A percentile compares a stretch with the other conserved stretches of the same genome.
These are phyloP conservation scores for Pseudogymnoascus verrucosus DNA, from an alignment of 2,329 filamentous ascomycete species.

Conservation along the genomic window DNA sequence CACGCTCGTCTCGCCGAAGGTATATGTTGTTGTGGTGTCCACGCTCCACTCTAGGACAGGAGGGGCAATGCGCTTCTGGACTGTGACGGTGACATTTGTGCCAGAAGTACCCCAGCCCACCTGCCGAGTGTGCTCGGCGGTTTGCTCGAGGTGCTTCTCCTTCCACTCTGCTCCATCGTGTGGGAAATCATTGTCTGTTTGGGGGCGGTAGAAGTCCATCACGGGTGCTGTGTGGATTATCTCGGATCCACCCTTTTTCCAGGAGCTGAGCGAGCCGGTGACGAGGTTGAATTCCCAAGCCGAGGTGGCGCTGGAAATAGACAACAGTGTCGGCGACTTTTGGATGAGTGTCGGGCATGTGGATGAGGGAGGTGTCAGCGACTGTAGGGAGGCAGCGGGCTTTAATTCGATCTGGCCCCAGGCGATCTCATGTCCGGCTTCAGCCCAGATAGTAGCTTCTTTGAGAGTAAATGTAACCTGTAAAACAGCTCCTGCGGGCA, in stretches of 20 bases:
- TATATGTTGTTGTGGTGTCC: conserved; percentile 45
- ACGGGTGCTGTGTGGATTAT: conserved; percentile 37
- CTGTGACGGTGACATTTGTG: conserved; percentile 32
- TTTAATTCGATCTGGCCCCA: conserved; percentile 38
- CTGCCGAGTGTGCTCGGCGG: conserved; percentile 34
- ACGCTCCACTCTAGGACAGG: conserved; percentile 55
- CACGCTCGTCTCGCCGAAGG: conserved; percentile 41
- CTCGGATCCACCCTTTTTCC: conserved; percentile 32
- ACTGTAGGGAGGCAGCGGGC: conserved; percentile 14
- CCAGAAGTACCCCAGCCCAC: conserved; percentile 18
- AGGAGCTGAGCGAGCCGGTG: conserved; percentile 35
- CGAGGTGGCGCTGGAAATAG: conserved; percentile 18
- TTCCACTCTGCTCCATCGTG: conserved; percentile 49
- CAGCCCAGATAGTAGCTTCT: conserved; percentile 42
- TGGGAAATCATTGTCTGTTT: conserved; percentile 14
- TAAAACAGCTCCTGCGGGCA: conserved; percentile 37
- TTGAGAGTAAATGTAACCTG: conserved; percentile 40
- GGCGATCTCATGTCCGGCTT: conserved; percentile 43
- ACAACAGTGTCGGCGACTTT: conserved; percentile 20
- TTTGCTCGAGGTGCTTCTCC: conserved; percentile 38
- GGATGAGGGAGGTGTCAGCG: conserved; percentile 11
- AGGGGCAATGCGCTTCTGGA: conserved; percentile 50
- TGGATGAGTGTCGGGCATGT: conserved; percentile 20
- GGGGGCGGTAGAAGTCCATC: conserved; percentile 31
- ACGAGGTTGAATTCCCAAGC: conserved; percentile 39